Percentiles rank a stretch among this genome's conserved stretches.
Evolutionary conservation across 331 rosid species (phyloP).

Genomic region (Quercus phellos): DNA sequence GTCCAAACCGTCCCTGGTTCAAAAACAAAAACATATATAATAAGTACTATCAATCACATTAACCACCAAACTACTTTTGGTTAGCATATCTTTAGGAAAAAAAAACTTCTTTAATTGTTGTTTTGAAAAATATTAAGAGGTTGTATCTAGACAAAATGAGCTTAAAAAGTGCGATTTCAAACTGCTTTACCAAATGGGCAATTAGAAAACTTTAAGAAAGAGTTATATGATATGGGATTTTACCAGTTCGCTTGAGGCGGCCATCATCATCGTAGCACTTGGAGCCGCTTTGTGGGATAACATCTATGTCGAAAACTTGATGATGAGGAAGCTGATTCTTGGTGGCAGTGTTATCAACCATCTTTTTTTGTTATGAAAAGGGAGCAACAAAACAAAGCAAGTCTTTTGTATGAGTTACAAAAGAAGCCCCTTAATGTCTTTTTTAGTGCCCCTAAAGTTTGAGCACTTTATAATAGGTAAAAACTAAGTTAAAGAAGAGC

Average conservation of each 20-base stretch:
- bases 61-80: not conserved
- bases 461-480: not conserved
- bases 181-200: too few species aligned
- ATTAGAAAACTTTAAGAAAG: too few species aligned
- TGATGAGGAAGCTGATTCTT: conserved; percentile 23
- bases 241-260: conserved; percentile 79
- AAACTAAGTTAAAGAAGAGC: not conserved
- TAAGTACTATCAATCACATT: not conserved
- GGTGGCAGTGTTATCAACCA: conserved; percentile 33
- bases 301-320: conserved; percentile 38
- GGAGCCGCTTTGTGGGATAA: conserved; percentile 28
- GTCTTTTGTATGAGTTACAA: not conserved
- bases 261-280: conserved; percentile 76
- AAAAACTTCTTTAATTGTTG: too few species aligned
- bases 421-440: not conserved
- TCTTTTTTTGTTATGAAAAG: conserved; percentile 16
- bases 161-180: too few species aligned
- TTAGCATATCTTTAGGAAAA: not conserved
- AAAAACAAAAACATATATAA: not conserved
- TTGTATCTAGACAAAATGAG: too few species aligned
- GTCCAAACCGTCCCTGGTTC: conserved; percentile 65
- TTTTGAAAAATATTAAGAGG: too few species aligned
- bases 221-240: not conserved
- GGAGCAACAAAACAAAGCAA: not conserved
- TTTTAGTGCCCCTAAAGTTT: not conserved